Base-by-base conservation (phyloP, 768 basidiomycete genomes). In the Russula brevipes region DNA sequence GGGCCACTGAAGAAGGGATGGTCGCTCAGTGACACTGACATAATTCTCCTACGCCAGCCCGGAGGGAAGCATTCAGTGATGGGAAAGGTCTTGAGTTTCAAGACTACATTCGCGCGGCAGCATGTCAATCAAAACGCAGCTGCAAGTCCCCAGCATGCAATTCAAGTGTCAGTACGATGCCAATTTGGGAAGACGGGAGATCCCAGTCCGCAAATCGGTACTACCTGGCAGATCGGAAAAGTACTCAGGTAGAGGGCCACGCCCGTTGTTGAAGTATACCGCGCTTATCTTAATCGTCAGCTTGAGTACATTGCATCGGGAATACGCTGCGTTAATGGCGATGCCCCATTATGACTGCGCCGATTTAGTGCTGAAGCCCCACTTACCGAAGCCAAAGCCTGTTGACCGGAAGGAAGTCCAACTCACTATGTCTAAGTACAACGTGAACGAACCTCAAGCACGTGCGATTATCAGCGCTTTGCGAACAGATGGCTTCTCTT, bases 381-480 rank as follows among this genome's bases (percentile, higher is more conserved):
- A 77, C n/a, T 78, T 91, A 9, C 78, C 83, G 33, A 73, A 71
- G 47, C 73, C 76, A 8, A 73, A 81, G 1, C 71, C 68, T n/a
- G 64, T 85, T 39, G 80, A 85, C 8, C 63, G 69, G 5, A 72
- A 70, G n/a, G 83, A 86, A 31, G 72, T 96, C 7, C 73, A 81
- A 56, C 77, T 81, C 59, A 80, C 86, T 9, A 94, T 94, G 88
- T 70, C 77, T 8, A 76, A 76, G 3, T 88, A 88, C 71, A 78
- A 80, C 45, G 83, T 98, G 55, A 99, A 99, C 71, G 88, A 95
- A 72, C 97, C 97, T 2, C 97, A 99, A 73, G 95, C 97, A 8
- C 81, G 77, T 39, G 97, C 97, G 9, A 92, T 99, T 44, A 72
- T 91, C 14, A 85, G 85, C 38, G 84, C 94, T 0, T 77, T 95